Evolutionary conservation across 495 filamentous ascomycete genomes (phyloP), one percentile per base, ranked within the genome.

Genomic region (Penicillium alfredii): DNA sequence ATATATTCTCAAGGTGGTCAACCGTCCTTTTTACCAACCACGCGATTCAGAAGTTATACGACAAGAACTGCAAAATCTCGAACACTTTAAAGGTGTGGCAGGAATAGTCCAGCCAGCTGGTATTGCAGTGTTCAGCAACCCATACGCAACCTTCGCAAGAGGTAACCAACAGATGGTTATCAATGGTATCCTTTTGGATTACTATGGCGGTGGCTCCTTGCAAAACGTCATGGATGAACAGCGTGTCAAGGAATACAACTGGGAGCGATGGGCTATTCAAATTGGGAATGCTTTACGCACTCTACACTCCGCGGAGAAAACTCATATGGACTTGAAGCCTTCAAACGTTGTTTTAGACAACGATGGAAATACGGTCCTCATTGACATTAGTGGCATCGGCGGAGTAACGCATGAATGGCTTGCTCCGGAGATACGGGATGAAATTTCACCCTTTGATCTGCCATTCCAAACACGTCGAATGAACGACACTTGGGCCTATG

Each of bases 261-360:
- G 47, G 47, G 34, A 51, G 32, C n/a, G 25, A 21, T 62, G 47
- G 49, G 40, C 49, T 24, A 8, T 56, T 11, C 53, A 64, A 47
- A 63, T 63, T 22, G 44, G 42, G 11, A 42, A 28, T 17, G 45
- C 47, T 5, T 31, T 64, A 12, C 21, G 32, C 17, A 13, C 28
- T 23, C 32, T 61, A 26, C 54, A 64, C 30, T n/a, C 32, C 17
- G 38, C 42, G n/a, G 33, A 34, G 15, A 44, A 51, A 44, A 52
- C 56, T n/a, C 53, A 58, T 28, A 51, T 60, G 46, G 58, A 64
- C 43, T 17, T 62, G n/a, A 62, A 62, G 46, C 49, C 56, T 25
- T 50, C 47, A 23, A 64, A 62, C 36, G 37, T 61, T 25, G 54
- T 64, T 22, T 13, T 62, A 13, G 54, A 55, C 19, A 13, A 14